Percentiles rank a stretch among this genome's conserved stretches.
These are phyloP conservation scores for Clavariopsis aquatica DNA, from an alignment of 495 filamentous ascomycete species.

Conservation along the genomic window DNA sequence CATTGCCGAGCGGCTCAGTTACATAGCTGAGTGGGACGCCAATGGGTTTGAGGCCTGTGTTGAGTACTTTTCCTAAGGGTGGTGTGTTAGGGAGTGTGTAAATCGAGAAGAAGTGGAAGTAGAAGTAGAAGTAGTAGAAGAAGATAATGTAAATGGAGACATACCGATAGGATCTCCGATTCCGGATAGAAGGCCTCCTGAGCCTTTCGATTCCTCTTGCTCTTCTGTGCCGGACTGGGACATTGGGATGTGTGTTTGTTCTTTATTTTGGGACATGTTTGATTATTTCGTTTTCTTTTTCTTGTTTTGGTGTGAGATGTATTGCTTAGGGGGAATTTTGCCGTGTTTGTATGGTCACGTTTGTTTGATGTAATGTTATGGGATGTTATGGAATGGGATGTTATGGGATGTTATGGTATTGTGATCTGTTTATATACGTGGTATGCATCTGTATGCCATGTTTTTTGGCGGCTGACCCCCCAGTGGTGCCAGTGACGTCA, in stretches of 20 bases:
- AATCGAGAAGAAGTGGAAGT: not conserved
- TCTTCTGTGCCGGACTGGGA: not conserved
- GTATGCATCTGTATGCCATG: too few species aligned
- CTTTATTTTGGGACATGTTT: conserved; percentile 31
- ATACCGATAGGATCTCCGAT: conserved; percentile 35
- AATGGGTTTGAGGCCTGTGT: conserved; percentile 35
- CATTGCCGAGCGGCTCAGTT: conserved; percentile 34
- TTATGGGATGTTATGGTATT: too few species aligned
- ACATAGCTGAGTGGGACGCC: conserved; percentile 32
- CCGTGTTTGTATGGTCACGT: too few species aligned
- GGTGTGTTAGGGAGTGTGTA: conserved; percentile 6
- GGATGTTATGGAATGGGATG: too few species aligned
- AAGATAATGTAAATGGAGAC: not conserved
- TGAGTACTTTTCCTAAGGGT: conserved; percentile 33
- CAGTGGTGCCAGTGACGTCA: too few species aligned
- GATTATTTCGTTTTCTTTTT: too few species aligned
- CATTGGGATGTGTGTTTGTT: conserved; percentile 22
- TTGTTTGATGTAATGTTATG: too few species aligned
- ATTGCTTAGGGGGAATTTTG: too few species aligned
- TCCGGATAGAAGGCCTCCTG: conserved; percentile 29
- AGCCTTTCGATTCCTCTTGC: conserved; percentile 27
- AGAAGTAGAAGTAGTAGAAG: conserved; percentile 1
- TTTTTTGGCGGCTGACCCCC: too few species aligned
- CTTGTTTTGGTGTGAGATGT: too few species aligned
- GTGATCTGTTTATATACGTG: too few species aligned